A percentile compares a stretch with the other conserved stretches of the same genome.
Conservation (phyloP, 768 basidiomycete genomes). For the Coprinopsis sp. region DNA sequence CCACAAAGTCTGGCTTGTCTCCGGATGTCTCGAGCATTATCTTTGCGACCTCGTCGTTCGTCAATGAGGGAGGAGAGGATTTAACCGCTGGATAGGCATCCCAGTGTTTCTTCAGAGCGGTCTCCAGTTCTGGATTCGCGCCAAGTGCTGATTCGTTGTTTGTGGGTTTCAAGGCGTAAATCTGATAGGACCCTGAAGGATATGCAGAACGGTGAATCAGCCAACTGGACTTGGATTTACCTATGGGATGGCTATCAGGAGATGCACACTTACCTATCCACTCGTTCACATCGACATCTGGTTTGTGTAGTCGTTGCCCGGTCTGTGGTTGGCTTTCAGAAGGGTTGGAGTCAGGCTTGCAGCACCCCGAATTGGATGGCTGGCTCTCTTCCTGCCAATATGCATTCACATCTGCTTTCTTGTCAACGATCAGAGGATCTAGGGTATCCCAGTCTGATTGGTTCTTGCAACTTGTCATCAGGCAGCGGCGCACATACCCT, state of each 20-base stretch:
- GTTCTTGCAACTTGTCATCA: neutral
- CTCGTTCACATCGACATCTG: conserved; percentile 36
- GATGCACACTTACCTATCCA: conserved; percentile 36
- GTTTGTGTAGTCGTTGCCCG: no score
- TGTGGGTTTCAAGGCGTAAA: conserved; percentile 38
- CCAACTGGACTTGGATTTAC: neutral
- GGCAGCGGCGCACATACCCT: conserved; percentile 27
- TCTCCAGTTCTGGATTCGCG: conserved; percentile 12
- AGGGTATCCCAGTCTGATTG: neutral
- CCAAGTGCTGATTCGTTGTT: conserved; percentile 4
- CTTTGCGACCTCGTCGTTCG: conserved; percentile 34
- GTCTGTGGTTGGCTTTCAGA: no score
- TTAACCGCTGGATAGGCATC: conserved; percentile 44
- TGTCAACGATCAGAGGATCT: conserved; percentile 41
- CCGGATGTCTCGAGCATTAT: conserved; percentile 21
- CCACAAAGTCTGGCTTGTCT: conserved; percentile 26
- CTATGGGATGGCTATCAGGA: neutral
- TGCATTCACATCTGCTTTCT: conserved; percentile 35
- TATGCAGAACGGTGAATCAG: neutral
- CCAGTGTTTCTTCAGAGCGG: conserved; percentile 45
- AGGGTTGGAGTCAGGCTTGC: no score
- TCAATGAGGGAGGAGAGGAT: conserved; percentile 27
- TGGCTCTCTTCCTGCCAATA: conserved; percentile 22
- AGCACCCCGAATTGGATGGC: conserved; percentile 9
- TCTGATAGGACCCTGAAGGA: conserved; percentile 40